These are phyloP conservation scores for Lactarius pseudohatsudake DNA, from an alignment of 768 basidiomycete species.

Conservation along the genomic window DNA sequence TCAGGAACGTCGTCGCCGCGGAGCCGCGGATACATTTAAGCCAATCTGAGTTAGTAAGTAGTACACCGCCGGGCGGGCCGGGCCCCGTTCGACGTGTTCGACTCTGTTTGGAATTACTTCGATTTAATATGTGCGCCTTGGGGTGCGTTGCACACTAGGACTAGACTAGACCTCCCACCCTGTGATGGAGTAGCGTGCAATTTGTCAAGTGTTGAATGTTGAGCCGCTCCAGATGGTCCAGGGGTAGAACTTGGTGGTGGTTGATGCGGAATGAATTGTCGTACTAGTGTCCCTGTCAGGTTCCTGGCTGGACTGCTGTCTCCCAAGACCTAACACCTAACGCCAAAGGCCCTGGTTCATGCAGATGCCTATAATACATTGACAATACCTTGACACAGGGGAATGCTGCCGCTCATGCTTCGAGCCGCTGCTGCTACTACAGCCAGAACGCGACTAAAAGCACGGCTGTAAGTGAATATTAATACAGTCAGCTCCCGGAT, in stretches of 20 bases:
- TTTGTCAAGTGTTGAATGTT: neutral
- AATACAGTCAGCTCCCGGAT: too few relatives aligned
- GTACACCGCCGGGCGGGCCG: neutral
- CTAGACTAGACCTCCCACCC: neutral
- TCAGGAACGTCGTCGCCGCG: neutral
- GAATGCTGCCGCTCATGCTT: too few relatives aligned
- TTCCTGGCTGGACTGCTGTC: too few relatives aligned
- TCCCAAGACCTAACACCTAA: too few relatives aligned
- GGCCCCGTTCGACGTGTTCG: neutral
- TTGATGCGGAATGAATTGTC: neutral
- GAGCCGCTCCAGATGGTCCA: neutral
- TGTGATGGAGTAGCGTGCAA: neutral
- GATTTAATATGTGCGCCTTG: neutral
- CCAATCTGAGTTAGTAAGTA: neutral
- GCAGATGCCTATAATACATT: too few relatives aligned
- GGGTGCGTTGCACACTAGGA: neutral
- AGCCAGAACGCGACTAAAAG: too few relatives aligned
- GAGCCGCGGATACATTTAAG: neutral
- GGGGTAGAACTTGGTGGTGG: neutral
- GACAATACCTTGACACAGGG: too few relatives aligned
- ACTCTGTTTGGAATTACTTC: neutral
- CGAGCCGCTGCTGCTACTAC: too few relatives aligned
- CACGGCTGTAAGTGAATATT: too few relatives aligned
- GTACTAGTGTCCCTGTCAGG: too few relatives aligned
- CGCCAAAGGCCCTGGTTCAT: too few relatives aligned